Percentiles rank a stretch among this genome's conserved stretches.
These are phyloP conservation scores for Flaveria robusta DNA, from an alignment of 129 eudicot species.

Conservation along the genomic window DNA sequence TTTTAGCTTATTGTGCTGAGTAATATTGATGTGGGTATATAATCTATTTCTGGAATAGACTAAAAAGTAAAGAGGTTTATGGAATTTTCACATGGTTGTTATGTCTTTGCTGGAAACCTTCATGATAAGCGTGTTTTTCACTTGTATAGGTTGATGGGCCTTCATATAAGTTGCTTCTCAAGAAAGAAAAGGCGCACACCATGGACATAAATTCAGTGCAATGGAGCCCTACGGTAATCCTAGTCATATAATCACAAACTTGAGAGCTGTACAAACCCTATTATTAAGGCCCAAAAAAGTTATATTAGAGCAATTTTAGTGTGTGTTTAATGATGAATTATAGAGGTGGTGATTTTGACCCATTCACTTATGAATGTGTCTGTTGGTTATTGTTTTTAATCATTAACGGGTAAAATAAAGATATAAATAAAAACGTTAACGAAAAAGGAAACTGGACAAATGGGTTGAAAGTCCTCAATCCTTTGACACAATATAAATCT, in stretches of 20 bases:
- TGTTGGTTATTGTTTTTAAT: background rate
- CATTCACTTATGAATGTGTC: background rate
- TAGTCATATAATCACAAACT: background rate
- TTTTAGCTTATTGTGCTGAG: too few species aligned
- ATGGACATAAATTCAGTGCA: conserved; percentile 92
- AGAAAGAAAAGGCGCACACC: conserved; percentile 91
- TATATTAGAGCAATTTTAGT: background rate
- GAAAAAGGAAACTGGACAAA: background rate
- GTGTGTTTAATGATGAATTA: background rate
- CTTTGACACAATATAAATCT: background rate
- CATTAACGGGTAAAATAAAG: background rate
- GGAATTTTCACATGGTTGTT: too few species aligned
- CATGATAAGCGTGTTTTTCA: background rate
- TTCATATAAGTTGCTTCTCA: conserved; percentile 56
- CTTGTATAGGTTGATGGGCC: conserved; percentile 68
- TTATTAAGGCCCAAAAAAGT: background rate
- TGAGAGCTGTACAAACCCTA: background rate
- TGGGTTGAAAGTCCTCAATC: background rate
- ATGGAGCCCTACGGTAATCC: conserved; percentile 73
- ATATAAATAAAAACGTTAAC: background rate
- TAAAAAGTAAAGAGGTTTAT: too few species aligned
- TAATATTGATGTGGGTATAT: too few species aligned
- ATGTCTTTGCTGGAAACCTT: background rate
- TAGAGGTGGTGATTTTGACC: background rate
- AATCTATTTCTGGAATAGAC: too few species aligned